Evolutionary conservation across 352 stramenopile genomes (phyloP).

Genomic region (Phytophthora megakarya): DNA sequence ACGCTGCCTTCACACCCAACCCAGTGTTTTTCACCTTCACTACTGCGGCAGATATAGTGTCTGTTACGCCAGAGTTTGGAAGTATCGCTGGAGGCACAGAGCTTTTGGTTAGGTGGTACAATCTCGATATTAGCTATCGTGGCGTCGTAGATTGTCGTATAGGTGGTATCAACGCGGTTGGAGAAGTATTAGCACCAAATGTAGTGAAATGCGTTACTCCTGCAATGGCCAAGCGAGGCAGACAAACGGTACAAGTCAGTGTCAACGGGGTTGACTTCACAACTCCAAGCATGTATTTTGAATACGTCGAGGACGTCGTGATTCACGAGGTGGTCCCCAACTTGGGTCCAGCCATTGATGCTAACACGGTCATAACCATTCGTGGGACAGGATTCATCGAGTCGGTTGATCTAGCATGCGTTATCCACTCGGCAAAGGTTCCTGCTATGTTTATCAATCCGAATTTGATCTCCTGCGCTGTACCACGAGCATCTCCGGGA

Average conservation of each 20-base stretch:
- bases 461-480: slow-evolving; percentile 57
- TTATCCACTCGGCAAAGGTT: slow-evolving; percentile 44
- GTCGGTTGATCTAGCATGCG: slow-evolving; percentile 56
- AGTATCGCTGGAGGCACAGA: slow-evolving; percentile 55
- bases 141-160: slow-evolving; percentile 52
- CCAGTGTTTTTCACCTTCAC: slow-evolving; percentile 87
- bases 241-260: slow-evolving; percentile 56
- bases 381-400: slow-evolving; percentile 68
- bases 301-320: slow-evolving; percentile 49
- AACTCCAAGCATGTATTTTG: slow-evolving; percentile 42
- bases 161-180: slow-evolving; percentile 33
- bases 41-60: slow-evolving; percentile 48
- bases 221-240: slow-evolving; percentile 20
- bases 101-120: slow-evolving; percentile 62
- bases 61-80: slow-evolving; percentile 55
- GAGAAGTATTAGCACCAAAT: slow-evolving; percentile 37
- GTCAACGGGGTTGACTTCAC: slow-evolving; percentile 67
- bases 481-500: slow-evolving; percentile 64
- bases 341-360: slow-evolving; percentile 56
- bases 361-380: slow-evolving; percentile 67
- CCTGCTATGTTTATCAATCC: slow-evolving; percentile 56
- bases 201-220: slow-evolving; percentile 61
- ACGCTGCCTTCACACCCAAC: slow-evolving; percentile 60
- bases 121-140: slow-evolving; percentile 53
- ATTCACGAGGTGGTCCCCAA: slow-evolving; percentile 57